phyloP scores from a whole-genome alignment of 192 early-diverging fungal genomes.

The Dispira simplex region DNA sequence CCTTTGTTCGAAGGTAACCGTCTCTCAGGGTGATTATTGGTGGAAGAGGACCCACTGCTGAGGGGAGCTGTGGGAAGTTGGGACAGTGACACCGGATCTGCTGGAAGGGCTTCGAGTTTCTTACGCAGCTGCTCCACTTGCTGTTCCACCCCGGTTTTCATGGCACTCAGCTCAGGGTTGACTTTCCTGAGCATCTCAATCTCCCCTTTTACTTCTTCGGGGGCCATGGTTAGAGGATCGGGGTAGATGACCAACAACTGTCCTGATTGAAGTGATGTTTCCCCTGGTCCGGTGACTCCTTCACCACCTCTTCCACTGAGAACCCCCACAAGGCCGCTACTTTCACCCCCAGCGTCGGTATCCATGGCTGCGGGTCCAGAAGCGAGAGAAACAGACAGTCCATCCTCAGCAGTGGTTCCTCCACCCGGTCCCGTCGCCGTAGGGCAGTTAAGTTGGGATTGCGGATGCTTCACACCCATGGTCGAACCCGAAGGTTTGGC shows the following conservation, averaged over 20 bases:
- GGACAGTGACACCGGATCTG: too few relatives aligned
- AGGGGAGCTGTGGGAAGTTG: too few relatives aligned
- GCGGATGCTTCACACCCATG: neutral
- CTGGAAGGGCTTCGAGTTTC: neutral
- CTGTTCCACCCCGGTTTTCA: neutral
- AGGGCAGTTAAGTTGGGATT: neutral
- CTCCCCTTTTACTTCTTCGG: neutral
- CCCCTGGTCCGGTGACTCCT: neutral
- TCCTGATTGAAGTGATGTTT: neutral
- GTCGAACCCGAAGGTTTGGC: neutral
- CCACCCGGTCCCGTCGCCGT: neutral
- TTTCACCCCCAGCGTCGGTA: neutral
- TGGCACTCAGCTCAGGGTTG: slow-evolving; percentile 1
- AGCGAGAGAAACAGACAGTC: neutral
- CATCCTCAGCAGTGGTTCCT: neutral
- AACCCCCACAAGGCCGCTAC: too few relatives aligned
- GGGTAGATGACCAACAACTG: neutral
- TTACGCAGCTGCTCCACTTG: neutral
- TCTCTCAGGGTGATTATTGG: too few relatives aligned
- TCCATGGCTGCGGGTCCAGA: neutral
- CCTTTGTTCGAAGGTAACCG: too few relatives aligned
- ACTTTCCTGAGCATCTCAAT: neutral
- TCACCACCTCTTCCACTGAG: too few relatives aligned
- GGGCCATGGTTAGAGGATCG: neutral
- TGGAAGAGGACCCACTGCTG: too few relatives aligned